Percentiles rank a stretch among this genome's conserved stretches.
Evolutionary conservation across 306 rosid species (phyloP).

Genomic region (Cucumis sativus): DNA sequence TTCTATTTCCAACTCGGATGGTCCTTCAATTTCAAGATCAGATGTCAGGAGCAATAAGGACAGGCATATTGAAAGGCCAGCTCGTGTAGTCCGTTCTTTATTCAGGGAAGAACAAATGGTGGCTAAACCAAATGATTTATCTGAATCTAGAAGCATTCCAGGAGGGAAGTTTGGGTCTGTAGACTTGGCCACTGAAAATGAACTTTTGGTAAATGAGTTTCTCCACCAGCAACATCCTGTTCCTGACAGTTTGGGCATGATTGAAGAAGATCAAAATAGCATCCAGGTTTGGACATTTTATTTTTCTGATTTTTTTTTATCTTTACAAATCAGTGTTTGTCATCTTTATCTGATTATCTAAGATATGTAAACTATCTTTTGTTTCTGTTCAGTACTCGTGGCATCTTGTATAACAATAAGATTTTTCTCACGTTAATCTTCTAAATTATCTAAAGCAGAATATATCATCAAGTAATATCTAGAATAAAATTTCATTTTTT

Average conservation of each 20-base stretch:
- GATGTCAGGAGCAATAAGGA: conserved; percentile 22
- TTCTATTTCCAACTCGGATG: conserved; percentile 18
- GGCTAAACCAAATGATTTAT: conserved; percentile 15
- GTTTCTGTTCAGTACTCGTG: not conserved
- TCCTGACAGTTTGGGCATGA: conserved; percentile 25
- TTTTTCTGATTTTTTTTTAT: not conserved
- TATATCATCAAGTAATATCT: not conserved
- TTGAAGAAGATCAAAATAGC: conserved; percentile 33
- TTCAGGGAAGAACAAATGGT: conserved; percentile 39
- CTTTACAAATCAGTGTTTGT: not conserved
- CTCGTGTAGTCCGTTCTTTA: conserved; percentile 63
- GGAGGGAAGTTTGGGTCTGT: conserved; percentile 25
- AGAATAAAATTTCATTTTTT: not conserved
- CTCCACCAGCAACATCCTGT: conserved; percentile 51
- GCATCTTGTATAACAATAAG: not conserved
- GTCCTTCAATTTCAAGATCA: conserved; percentile 20
- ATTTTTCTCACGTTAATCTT: not conserved
- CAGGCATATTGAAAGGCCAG: conserved; percentile 20
- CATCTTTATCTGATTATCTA: not conserved
- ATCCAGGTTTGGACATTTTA: conserved; percentile 41
- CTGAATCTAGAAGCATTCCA: conserved; percentile 23
- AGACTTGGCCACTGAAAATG: conserved; percentile 52
- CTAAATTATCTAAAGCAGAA: no score
- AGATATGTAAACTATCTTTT: not conserved
- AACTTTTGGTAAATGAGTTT: conserved; percentile 63